phyloP scores from a whole-genome alignment of 352 stramenopile species.

The Phytophthora ramorum region DNA sequence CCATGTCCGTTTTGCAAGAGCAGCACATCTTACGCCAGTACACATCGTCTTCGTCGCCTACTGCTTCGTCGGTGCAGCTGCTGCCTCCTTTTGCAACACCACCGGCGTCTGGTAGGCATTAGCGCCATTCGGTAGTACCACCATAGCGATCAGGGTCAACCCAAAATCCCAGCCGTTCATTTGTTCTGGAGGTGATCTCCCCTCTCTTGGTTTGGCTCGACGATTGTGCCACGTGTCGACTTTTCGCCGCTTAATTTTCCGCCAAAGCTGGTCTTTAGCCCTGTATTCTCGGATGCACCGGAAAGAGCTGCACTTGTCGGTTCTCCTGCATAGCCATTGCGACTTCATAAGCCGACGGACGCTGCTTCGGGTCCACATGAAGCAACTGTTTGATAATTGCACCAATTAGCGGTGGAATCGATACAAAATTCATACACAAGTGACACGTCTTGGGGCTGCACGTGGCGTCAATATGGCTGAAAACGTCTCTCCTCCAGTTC shows the following conservation, averaged over 20 bases:
- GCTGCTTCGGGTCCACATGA: conserved; percentile 68
- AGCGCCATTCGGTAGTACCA: conserved; percentile 1
- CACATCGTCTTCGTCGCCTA: conserved; percentile 25
- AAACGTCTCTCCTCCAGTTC: conserved; percentile 81
- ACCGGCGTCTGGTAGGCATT: conserved; percentile 14
- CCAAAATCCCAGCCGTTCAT: neutral
- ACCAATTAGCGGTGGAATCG: conserved; percentile 76
- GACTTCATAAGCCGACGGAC: conserved; percentile 78
- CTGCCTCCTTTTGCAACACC: conserved; percentile 19
- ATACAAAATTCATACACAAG: conserved; percentile 83
- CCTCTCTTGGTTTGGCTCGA: neutral
- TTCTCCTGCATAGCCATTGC: conserved; percentile 76
- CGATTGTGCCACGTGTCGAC: neutral
- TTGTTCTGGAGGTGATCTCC: neutral
- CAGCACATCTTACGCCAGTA: conserved; percentile 51
- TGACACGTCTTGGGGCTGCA: conserved; percentile 66
- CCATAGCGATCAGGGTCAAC: neutral
- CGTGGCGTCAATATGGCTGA: conserved; percentile 73
- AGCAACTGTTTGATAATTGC: conserved; percentile 83
- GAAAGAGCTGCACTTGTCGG: conserved; percentile 60
- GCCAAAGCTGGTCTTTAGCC: conserved; percentile 6
- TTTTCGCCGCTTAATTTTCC: neutral
- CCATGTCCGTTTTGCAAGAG: conserved; percentile 68
- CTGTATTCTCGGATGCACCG: conserved; percentile 35
- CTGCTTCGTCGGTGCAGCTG: conserved; percentile 26